Evolutionary conservation across 2,329 filamentous ascomycete genomes (phyloP).

Genomic region (Clarireedia paspali): DNA sequence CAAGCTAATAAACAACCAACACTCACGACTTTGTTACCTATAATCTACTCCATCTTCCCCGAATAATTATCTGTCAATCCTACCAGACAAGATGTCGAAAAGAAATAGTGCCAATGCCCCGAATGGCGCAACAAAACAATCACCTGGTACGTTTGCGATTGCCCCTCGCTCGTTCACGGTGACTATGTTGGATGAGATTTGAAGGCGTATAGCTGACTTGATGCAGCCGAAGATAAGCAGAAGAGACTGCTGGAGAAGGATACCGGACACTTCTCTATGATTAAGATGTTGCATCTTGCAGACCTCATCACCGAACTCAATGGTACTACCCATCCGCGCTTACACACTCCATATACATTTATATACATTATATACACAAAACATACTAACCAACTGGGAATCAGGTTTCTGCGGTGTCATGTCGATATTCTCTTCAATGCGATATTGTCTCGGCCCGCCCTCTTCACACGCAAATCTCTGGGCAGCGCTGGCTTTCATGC

Average conservation of each 20-base stretch:
- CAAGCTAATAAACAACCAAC: no score
- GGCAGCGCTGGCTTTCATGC: slow-evolving; percentile 77
- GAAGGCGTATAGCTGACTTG: slow-evolving; percentile 12
- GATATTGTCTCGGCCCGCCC: slow-evolving; percentile 76
- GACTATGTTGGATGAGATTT: not conserved
- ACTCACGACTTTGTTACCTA: not conserved
- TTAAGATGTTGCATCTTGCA: slow-evolving; percentile 67
- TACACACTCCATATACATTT: slow-evolving; percentile 7
- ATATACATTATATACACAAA: not conserved
- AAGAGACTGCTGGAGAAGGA: slow-evolving; percentile 63
- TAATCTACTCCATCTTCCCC: not conserved
- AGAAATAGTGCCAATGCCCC: slow-evolving; percentile 43
- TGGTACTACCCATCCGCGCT: slow-evolving; percentile 36
- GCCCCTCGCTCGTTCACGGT: not conserved
- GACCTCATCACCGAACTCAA: slow-evolving; percentile 80
- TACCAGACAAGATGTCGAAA: slow-evolving; percentile 49
- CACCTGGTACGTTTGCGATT: slow-evolving; percentile 34
- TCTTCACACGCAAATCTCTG: slow-evolving; percentile 63
- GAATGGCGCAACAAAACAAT: slow-evolving; percentile 42
- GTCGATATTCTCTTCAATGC: slow-evolving; percentile 91
- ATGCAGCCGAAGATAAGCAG: slow-evolving; percentile 65
- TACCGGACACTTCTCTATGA: slow-evolving; percentile 64
- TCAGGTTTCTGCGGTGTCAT: slow-evolving; percentile 80
- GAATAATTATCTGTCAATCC: no score
- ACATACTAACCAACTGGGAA: not conserved